These are phyloP conservation scores for Sclerotiophoma versabilis DNA, from an alignment of 2,329 filamentous ascomycete species.

Conservation along the genomic window DNA sequence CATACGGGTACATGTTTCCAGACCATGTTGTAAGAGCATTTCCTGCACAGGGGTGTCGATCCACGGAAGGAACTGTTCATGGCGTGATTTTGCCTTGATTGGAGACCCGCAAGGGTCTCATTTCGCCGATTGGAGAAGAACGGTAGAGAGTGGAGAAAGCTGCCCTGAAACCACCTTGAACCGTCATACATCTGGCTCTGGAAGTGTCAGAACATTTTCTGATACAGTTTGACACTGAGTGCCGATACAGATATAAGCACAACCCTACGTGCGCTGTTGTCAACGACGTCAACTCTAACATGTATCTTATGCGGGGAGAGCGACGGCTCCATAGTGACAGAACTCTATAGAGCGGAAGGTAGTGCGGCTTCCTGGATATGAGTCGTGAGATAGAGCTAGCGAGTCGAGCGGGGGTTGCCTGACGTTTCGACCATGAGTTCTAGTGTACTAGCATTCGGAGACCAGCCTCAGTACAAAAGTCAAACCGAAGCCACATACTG, in stretches of 20 bases:
- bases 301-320: not conserved
- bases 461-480: not conserved
- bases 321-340: not conserved
- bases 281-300: not conserved
- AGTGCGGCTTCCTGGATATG: not conserved
- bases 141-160: slow-evolving; percentile 6
- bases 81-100: slow-evolving; percentile 20
- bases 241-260: not conserved
- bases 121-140: slow-evolving; percentile 12
- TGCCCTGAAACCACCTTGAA: not conserved
- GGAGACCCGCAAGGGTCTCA: slow-evolving; percentile 14
- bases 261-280: not conserved
- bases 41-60: slow-evolving; percentile 8
- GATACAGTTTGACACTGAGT: not conserved
- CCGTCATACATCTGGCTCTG: not conserved
- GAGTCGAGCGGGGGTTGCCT: not conserved
- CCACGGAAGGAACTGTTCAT: slow-evolving; percentile 9
- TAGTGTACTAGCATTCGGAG: not conserved
- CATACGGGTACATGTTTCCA: slow-evolving; percentile 8
- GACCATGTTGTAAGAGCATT: not conserved
- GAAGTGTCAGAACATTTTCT: not conserved
- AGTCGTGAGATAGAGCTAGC: slow-evolving; percentile 7
- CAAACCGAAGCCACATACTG: not conserved
- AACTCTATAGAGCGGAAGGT: not conserved
- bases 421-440: not conserved